Evolutionary conservation across 2,329 filamentous ascomycete genomes (phyloP), one percentile per base, ranked within the genome.

Genomic region (Elsinoe ampelina): DNA sequence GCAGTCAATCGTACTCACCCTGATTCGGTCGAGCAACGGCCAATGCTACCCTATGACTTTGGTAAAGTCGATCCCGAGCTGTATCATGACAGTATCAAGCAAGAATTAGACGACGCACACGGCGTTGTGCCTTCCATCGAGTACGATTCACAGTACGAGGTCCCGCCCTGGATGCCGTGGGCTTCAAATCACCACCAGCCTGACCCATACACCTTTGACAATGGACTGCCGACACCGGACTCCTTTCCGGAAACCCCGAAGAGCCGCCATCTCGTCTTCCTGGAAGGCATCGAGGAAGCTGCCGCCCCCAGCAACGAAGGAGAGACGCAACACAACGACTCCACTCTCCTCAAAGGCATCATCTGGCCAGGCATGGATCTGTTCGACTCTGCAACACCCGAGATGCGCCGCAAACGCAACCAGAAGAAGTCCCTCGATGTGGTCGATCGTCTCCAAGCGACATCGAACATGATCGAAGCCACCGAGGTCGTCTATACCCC

Each of bases 321-420:
- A 41, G 71, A 73, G 57, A 66, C 65, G 51, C 74, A 69, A 58
- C 80, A 75, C 41, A 48, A 15, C 13, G 54, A 56, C 8, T 56
- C 39, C 5, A 48, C 6, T n/a, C 26, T 42, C 64, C 76, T 90
- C 55, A 91, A 91, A 68, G 87, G 87, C 1, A 74, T 84, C n/a
- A 74, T 82, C 47, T 89, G 84, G 77, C 84, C 85, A 2, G 87
- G 87, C 15, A 91, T 91, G 87, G 80, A 81, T 55, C 77, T 89
- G n/a, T 90, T 91, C 66, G 87, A 92, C 68, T 83, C 87, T 55
- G 87, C 87, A 3, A 87, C 84, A 3, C 79, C 83, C 13, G 81
- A 85, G 59, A 85, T 87, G 77, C 85, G 82, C 63, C 79, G 84
- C 45, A 87, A 82, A 72, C 78, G 87, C 54, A 91, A 91, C 66